Evolutionary conservation across 202 grass and related monocot genomes (phyloP).

Genomic region (Dendrocalamus latiflorus): DNA sequence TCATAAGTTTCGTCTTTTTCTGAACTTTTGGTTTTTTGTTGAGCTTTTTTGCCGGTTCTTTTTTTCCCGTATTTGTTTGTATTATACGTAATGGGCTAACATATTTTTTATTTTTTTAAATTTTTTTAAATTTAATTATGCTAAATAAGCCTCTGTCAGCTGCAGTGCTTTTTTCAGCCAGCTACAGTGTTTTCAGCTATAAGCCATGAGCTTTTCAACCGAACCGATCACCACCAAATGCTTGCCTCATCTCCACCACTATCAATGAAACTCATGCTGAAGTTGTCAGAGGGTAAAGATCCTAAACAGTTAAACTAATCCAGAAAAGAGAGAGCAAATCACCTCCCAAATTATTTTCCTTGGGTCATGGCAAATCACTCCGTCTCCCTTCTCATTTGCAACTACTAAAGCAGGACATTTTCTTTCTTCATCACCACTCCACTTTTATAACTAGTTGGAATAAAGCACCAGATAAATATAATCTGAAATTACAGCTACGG

Average conservation of each 20-base stretch:
- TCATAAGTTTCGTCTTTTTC: no score
- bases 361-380: neutral
- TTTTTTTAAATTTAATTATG: no score
- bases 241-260: slow-evolving; percentile 8
- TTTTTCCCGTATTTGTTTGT: no score
- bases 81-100: no score
- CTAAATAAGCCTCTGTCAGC: no score
- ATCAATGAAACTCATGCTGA: slow-evolving; percentile 2
- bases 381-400: neutral
- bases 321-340: neutral
- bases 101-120: no score
- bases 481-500: neutral
- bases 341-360: neutral
- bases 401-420: neutral
- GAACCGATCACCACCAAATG: no score
- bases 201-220: slow-evolving; percentile 6
- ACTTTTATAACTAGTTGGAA: neutral
- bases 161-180: no score
- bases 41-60: no score
- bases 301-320: neutral
- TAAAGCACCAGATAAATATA: neutral
- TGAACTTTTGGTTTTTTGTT: no score
- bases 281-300: neutral
- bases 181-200: no score
- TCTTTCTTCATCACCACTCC: neutral